Percentiles rank a stretch among this genome's conserved stretches.
These are phyloP conservation scores for Venturiaceae sp. DNA, from an alignment of 2,329 filamentous ascomycete genomes.

Conservation along the genomic window DNA sequence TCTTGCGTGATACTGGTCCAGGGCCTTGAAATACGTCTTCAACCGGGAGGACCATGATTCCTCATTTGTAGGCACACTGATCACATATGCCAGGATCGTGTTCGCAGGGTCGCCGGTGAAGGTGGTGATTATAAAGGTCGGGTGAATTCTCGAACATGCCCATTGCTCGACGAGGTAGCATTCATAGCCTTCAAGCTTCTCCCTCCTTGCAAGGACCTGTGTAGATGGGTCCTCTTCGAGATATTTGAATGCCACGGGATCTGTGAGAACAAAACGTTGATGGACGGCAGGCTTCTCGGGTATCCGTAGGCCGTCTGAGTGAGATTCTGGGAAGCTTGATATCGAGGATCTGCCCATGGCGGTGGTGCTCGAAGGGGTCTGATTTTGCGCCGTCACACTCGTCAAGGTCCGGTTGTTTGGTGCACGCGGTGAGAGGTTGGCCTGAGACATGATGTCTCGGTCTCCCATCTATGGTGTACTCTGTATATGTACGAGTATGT, in stretches of 20 bases:
- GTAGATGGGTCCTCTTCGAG: conserved; percentile 78
- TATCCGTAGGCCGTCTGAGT: conserved; percentile 16
- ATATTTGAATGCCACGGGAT: conserved; percentile 59
- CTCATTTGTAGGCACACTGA: conserved; percentile 75
- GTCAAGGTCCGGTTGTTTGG: not conserved
- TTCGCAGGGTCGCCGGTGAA: conserved; percentile 83
- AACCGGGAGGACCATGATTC: conserved; percentile 68
- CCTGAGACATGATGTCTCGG: not conserved
- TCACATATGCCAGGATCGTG: conserved; percentile 65
- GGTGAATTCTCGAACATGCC: conserved; percentile 84
- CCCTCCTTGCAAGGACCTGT: conserved; percentile 61
- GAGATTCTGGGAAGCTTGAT: conserved; percentile 10
- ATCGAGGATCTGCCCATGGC: not conserved
- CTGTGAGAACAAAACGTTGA: conserved; percentile 54
- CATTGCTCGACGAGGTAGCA: conserved; percentile 95
- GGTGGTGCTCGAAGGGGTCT: not conserved
- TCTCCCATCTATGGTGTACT: no score
- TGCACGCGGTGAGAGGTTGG: not conserved
- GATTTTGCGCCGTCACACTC: not conserved
- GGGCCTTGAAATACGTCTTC: conserved; percentile 74
- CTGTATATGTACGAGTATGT: no score
- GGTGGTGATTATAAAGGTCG: conserved; percentile 84
- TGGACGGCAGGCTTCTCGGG: conserved; percentile 25
- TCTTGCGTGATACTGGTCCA: conserved; percentile 76
- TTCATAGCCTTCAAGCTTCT: conserved; percentile 72